Conservation (phyloP, 129 eudicot genomes). For the Gnaphalium uliginosum region DNA sequence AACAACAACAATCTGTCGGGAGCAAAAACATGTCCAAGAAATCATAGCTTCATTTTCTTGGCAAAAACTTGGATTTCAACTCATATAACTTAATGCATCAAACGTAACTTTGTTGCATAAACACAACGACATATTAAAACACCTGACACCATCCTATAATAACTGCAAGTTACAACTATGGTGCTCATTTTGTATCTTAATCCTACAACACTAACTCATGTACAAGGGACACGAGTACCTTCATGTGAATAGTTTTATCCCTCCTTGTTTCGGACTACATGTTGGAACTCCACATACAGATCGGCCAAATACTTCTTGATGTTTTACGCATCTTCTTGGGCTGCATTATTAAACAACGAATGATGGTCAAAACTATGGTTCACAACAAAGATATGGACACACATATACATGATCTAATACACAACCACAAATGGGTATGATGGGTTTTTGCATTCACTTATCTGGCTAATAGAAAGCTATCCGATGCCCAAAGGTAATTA, state of each 20-base stretch:
- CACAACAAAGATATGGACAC: neutral
- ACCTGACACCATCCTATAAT: neutral
- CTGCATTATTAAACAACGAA: constrained; percentile 40
- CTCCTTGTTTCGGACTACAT: constrained; percentile 23
- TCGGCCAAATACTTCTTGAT: neutral
- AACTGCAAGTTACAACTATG: constrained; percentile 23
- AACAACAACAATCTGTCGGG: neutral
- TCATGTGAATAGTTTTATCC: constrained; percentile 14
- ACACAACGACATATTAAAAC: constrained; percentile 16
- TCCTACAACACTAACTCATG: constrained; percentile 31
- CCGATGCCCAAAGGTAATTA: neutral
- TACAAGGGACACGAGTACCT: constrained; percentile 25
- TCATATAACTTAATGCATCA: constrained; percentile 24
- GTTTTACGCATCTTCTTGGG: constrained; percentile 58
- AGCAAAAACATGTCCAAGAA: constrained; percentile 5
- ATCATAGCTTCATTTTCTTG: neutral
- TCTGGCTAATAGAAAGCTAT: neutral
- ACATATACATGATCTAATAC: neutral
- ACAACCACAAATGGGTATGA: neutral
- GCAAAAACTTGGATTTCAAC: constrained; percentile 10
- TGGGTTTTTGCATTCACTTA: neutral
- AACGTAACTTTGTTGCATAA: constrained; percentile 18
- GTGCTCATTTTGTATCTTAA: constrained; percentile 18
- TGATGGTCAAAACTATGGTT: neutral
- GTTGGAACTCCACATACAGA: constrained; percentile 24